These are phyloP conservation scores for Marasmius sp. DNA, from an alignment of 1,284 basidiomycete genomes.

Conservation along the genomic window DNA sequence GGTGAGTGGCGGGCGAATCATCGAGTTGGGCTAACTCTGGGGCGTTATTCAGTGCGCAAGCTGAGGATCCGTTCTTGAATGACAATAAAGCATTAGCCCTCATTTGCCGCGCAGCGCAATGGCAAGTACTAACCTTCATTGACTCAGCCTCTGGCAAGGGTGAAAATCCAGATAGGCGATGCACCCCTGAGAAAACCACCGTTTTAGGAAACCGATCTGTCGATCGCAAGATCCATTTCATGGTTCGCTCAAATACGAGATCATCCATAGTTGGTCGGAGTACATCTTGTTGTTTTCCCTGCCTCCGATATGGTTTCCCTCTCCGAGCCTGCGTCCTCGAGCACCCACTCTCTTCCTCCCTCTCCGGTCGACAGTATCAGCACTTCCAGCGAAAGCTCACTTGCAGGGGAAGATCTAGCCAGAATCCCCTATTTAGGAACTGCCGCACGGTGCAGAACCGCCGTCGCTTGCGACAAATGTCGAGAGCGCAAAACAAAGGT, in stretches of 20 bases:
- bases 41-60: too few relatives aligned
- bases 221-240: not conserved
- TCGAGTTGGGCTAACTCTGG: too few relatives aligned
- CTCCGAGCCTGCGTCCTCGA: too few relatives aligned
- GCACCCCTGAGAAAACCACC: not conserved
- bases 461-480: slow-evolving; percentile 1
- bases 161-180: not conserved
- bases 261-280: not conserved
- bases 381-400: not conserved
- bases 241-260: not conserved
- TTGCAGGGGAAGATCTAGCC: not conserved
- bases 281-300: not conserved
- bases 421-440: not conserved
- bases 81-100: too few relatives aligned
- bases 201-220: not conserved
- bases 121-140: too few relatives aligned
- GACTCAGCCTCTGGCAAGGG: too few relatives aligned
- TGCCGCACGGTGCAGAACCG: not conserved
- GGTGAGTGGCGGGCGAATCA: too few relatives aligned
- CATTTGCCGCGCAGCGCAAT: too few relatives aligned
- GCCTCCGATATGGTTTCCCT: not conserved
- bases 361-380: not conserved
- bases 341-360: not conserved
- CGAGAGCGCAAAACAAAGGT: slow-evolving; percentile 2
- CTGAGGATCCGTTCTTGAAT: too few relatives aligned